phyloP scores from a whole-genome alignment of 2,329 filamentous ascomycete genomes.

The Metarhizium sp. region DNA sequence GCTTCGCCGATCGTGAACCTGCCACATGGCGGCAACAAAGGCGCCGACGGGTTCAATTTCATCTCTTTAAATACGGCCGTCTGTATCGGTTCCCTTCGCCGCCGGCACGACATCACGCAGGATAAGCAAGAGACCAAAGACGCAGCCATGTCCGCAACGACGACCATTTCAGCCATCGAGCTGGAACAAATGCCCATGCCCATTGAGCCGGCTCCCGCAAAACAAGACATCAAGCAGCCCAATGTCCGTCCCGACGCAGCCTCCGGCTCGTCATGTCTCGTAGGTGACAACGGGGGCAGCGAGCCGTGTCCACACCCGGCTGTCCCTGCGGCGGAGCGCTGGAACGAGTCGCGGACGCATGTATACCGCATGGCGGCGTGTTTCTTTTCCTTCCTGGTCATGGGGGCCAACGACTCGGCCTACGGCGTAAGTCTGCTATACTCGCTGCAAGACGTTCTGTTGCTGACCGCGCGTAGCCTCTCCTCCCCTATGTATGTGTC shows the following conservation, averaged over 20 bases:
- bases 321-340: constrained; percentile 23
- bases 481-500: constrained; percentile 39
- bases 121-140: not conserved
- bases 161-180: not conserved
- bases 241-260: not conserved
- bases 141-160: not conserved
- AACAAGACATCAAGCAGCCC: not conserved
- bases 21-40: too few relatives aligned
- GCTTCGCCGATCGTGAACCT: not conserved
- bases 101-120: not conserved
- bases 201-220: not conserved
- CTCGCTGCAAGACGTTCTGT: not conserved
- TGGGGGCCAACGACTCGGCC: constrained; percentile 49
- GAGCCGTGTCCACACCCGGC: constrained; percentile 1
- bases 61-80: not conserved
- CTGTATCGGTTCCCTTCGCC: not conserved
- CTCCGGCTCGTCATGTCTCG: not conserved
- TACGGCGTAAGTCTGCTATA: constrained; percentile 38
- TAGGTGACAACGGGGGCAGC: not conserved
- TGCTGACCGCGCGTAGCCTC: constrained; percentile 21
- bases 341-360: constrained; percentile 41
- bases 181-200: not conserved
- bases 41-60: too few relatives aligned
- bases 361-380: constrained; percentile 38
- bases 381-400: constrained; percentile 48